phyloP scores from a whole-genome alignment of 768 basidiomycete genomes.

The Udeniomyces megalosporus region DNA sequence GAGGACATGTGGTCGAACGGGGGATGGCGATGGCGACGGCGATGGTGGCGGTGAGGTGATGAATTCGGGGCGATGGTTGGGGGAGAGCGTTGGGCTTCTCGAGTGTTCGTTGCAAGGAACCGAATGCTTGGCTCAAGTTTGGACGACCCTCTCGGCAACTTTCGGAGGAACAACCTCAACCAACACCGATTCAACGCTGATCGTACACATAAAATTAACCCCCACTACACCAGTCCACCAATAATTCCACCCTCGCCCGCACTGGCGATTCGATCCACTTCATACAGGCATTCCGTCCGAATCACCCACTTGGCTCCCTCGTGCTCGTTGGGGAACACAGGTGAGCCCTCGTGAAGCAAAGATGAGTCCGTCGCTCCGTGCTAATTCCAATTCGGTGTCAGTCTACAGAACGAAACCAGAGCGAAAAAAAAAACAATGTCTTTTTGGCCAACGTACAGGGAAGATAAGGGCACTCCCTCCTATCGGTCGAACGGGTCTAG shows the following conservation, averaged over 20 bases:
- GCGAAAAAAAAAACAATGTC: background rate
- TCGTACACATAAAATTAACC: no score
- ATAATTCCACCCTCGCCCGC: constrained; percentile 14
- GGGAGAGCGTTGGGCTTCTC: no score
- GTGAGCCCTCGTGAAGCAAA: constrained; percentile 29
- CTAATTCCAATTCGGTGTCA: background rate
- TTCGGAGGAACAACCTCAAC: no score
- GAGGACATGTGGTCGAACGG: no score
- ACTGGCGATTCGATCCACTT: constrained; percentile 10
- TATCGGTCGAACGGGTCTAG: constrained; percentile 37
- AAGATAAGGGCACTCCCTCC: constrained; percentile 40
- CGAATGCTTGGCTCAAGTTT: no score
- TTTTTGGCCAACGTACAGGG: constrained; percentile 25
- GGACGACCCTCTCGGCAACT: no score
- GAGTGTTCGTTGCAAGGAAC: no score
- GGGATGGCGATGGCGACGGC: no score
- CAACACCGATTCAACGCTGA: no score
- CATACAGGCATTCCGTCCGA: constrained; percentile 23
- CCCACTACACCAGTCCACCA: constrained; percentile 8
- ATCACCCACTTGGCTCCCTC: constrained; percentile 29
- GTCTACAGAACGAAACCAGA: no score
- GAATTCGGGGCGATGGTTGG: no score
- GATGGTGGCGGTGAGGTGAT: no score
- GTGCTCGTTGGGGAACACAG: constrained; percentile 21
- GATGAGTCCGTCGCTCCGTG: constrained; percentile 30